Percentiles rank a stretch among this genome's conserved stretches.
phyloP scores from a whole-genome alignment of 2,329 filamentous ascomycete genomes.

The Diaporthe batatas region DNA sequence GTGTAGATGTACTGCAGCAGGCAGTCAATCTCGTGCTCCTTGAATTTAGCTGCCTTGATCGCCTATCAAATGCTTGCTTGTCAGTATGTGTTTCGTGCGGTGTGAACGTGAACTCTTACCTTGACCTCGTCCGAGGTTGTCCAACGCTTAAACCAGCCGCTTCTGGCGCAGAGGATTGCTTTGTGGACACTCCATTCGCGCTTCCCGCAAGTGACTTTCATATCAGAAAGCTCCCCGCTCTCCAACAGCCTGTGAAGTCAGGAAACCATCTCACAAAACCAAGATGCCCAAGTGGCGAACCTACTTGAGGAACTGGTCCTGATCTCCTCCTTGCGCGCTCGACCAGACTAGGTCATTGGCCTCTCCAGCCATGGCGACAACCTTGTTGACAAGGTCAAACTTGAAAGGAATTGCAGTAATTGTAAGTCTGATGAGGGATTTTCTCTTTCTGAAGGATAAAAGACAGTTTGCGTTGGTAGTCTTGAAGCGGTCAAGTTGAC shows the following conservation, averaged over 20 bases:
- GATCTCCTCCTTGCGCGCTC: background rate
- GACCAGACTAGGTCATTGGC: background rate
- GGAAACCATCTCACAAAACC: background rate
- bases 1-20: slow-evolving; percentile 22
- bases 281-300: background rate
- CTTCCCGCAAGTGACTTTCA: background rate
- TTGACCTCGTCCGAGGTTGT: background rate
- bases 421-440: too few relatives aligned
- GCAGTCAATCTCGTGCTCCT: background rate
- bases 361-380: background rate
- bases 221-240: background rate
- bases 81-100: background rate
- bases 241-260: background rate
- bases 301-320: background rate
- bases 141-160: slow-evolving; percentile 5
- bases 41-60: background rate
- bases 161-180: slow-evolving; percentile 7
- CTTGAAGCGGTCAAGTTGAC: background rate
- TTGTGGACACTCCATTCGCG: slow-evolving; percentile 17
- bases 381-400: background rate
- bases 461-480: background rate
- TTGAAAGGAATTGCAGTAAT: too few relatives aligned
- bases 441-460: background rate
- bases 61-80: background rate
- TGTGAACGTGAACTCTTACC: background rate